These are phyloP conservation scores for Clonostachys sp. DNA, from an alignment of 2,329 filamentous ascomycete genomes.

Conservation along the genomic window DNA sequence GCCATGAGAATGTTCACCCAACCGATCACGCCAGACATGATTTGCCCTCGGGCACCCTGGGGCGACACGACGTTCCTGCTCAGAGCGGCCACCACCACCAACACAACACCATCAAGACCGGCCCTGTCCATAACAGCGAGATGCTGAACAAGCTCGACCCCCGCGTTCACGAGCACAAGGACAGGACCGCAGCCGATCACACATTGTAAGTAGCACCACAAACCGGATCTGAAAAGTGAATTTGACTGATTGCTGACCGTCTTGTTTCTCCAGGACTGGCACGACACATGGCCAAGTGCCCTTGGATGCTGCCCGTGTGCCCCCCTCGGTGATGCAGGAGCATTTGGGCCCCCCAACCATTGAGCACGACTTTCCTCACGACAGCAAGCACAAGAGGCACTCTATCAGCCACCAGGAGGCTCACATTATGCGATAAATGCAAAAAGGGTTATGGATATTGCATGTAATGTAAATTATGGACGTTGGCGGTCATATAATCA, in stretches of 20 bases:
- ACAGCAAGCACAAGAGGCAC: conserved; percentile 14
- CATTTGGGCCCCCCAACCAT: conserved; percentile 17
- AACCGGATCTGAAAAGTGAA: too few species aligned
- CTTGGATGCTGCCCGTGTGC: conserved; percentile 13
- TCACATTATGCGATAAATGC: conserved; percentile 11
- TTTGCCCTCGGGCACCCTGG: too few species aligned
- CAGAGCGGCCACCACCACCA: background rate
- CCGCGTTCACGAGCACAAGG: conserved; percentile 2
- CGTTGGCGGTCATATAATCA: background rate
- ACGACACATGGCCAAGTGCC: background rate
- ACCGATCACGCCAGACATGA: too few species aligned
- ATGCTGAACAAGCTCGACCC: conserved; percentile 4
- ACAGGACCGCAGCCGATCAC: background rate
- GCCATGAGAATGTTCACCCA: too few species aligned
- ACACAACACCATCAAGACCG: background rate
- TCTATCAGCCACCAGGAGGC: conserved; percentile 21
- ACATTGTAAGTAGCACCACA: too few species aligned
- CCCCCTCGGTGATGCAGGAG: conserved; percentile 14
- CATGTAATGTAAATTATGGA: too few species aligned
- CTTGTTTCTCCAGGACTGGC: background rate
- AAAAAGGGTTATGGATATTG: background rate
- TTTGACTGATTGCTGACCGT: background rate
- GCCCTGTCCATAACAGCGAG: conserved; percentile 3
- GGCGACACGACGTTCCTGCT: too few species aligned
- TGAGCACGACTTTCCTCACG: conserved; percentile 20